Conservation (phyloP, 2,329 filamentous ascomycete species). For the Aureobasidium sp. region DNA sequence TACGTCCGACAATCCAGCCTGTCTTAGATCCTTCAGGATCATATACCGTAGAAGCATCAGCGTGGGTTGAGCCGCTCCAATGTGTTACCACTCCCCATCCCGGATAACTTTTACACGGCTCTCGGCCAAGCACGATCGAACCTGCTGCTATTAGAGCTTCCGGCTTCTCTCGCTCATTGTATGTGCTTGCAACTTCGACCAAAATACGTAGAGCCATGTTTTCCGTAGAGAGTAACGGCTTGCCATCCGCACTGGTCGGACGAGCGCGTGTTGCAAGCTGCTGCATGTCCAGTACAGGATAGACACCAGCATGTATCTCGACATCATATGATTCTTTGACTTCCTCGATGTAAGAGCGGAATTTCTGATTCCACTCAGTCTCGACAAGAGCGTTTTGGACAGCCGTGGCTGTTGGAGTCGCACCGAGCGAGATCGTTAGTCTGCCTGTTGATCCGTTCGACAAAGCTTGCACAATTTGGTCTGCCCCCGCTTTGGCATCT, state of each 20-base stretch:
- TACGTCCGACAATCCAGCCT: constrained; percentile 59
- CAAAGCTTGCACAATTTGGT: constrained; percentile 21
- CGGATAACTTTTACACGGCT: constrained; percentile 61
- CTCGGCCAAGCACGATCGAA: constrained; percentile 60
- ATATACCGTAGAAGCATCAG: constrained; percentile 19
- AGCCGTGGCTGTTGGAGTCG: constrained; percentile 64
- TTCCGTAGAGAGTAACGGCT: constrained; percentile 33
- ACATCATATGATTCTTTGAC: constrained; percentile 34
- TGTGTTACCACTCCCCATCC: constrained; percentile 63
- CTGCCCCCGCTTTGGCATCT: constrained; percentile 41
- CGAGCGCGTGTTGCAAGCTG: constrained; percentile 65
- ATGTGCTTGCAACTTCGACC: constrained; percentile 63
- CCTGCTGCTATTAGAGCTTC: constrained; percentile 66
- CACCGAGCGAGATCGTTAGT: constrained; percentile 60
- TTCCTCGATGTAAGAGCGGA: constrained; percentile 26
- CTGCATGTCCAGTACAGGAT: constrained; percentile 68
- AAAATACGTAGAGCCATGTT: constrained; percentile 61
- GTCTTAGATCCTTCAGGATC: constrained; percentile 31
- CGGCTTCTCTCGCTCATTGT: constrained; percentile 49
- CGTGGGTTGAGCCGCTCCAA: constrained; percentile 36
- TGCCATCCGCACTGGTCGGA: constrained; percentile 26
- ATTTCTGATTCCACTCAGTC: constrained; percentile 31
- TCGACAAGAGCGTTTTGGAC: constrained; percentile 49
- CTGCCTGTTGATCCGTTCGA: constrained; percentile 17
- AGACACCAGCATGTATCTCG: constrained; percentile 70